Conservation (phyloP, 345 rosid species). For the Syzygium grande region DNA sequence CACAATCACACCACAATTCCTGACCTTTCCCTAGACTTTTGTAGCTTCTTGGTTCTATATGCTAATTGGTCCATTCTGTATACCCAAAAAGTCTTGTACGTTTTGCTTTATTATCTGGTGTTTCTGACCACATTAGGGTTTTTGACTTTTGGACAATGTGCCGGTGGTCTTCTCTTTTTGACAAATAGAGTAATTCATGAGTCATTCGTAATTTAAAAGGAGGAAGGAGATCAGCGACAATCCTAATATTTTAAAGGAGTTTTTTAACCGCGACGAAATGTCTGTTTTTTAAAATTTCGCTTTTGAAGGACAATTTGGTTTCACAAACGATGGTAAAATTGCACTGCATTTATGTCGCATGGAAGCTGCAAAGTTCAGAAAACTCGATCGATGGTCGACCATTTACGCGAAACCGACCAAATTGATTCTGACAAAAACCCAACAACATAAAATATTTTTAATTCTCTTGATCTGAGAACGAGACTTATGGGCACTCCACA, state of each 20-base stretch:
- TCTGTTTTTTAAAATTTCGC: background rate
- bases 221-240: background rate
- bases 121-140: background rate
- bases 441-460: background rate
- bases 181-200: background rate
- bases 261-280: background rate
- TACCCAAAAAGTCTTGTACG: background rate
- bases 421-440: background rate
- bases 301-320: background rate
- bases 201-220: background rate
- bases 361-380: background rate
- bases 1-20: slow-evolving; percentile 6
- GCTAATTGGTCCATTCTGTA: slow-evolving; percentile 10
- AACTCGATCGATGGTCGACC: background rate
- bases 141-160: background rate
- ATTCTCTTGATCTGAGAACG: background rate
- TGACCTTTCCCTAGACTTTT: background rate
- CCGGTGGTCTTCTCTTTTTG: background rate
- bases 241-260: background rate
- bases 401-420: background rate
- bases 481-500: background rate
- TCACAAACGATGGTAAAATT: background rate
- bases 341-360: background rate
- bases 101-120: background rate
- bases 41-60: background rate